These are phyloP conservation scores for Globisporangium viniferum DNA, from an alignment of 352 stramenopile species.

Conservation along the genomic window DNA sequence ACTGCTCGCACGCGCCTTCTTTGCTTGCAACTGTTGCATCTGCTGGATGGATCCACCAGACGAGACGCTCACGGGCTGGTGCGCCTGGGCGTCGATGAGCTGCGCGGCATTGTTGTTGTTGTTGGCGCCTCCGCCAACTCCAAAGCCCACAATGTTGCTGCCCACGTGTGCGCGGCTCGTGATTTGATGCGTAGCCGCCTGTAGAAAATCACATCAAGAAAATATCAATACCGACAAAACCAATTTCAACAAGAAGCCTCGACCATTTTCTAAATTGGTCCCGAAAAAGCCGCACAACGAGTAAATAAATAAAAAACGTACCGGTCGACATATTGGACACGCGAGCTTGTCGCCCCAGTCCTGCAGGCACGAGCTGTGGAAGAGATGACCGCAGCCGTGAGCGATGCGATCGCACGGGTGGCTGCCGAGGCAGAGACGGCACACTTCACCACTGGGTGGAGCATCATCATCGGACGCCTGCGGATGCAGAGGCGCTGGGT, in stretches of 20 bases:
- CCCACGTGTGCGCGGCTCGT: conserved; percentile 5
- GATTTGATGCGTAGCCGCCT: conserved; percentile 16
- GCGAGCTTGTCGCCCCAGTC: conserved; percentile 58
- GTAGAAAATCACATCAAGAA: background rate
- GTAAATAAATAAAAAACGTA: conserved; percentile 16
- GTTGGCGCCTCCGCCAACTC: background rate
- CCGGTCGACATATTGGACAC: conserved; percentile 47
- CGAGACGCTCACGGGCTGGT: conserved; percentile 23
- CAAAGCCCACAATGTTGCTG: conserved; percentile 5
- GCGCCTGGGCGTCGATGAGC: conserved; percentile 8
- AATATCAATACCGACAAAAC: conserved; percentile 6
- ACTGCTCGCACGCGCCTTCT: background rate
- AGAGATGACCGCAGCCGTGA: conserved; percentile 60
- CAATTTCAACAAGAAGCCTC: background rate
- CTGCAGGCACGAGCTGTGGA: conserved; percentile 61
- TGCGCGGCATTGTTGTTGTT: conserved; percentile 8
- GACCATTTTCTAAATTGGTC: background rate
- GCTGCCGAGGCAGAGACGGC: conserved; percentile 40
- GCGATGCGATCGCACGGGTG: conserved; percentile 46
- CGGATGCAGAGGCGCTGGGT: background rate
- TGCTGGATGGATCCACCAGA: conserved; percentile 14
- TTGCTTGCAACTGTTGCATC: conserved; percentile 10
- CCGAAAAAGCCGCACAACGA: conserved; percentile 11
- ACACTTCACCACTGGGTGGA: conserved; percentile 23
- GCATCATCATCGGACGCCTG: background rate